Conservation (phyloP, 108 stramenopile species). For the Nitzschia putrida region DNA sequence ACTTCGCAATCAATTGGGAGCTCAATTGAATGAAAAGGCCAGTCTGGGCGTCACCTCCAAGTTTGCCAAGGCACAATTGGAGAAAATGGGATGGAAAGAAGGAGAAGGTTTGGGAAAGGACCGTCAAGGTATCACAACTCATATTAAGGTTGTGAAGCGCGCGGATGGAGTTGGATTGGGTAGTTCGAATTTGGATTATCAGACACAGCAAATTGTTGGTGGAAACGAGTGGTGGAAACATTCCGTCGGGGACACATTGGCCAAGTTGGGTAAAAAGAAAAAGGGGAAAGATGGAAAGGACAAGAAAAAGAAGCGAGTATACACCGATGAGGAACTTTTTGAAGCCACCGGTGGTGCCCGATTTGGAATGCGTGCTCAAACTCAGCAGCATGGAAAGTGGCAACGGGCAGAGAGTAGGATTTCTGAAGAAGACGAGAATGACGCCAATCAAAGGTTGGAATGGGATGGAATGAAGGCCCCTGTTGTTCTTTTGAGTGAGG, state of each 20-base stretch:
- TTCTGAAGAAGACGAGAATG: constrained; percentile 43
- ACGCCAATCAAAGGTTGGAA: constrained; percentile 53
- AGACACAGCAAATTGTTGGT: constrained; percentile 8
- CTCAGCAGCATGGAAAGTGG: constrained; percentile 80
- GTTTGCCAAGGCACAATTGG: constrained; percentile 75
- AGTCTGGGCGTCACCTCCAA: constrained; percentile 43
- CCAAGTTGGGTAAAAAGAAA: constrained; percentile 54
- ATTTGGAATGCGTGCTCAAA: constrained; percentile 85
- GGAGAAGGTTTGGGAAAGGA: constrained; percentile 89
- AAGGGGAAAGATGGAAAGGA: constrained; percentile 38
- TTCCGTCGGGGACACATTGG: constrained; percentile 72
- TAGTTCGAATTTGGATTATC: constrained; percentile 37
- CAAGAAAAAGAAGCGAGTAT: constrained; percentile 36
- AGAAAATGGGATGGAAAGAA: constrained; percentile 91
- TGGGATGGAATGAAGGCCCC: constrained; percentile 78
- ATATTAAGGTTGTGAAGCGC: constrained; percentile 78
- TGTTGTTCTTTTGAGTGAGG: constrained; percentile 29
- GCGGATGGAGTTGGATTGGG: constrained; percentile 69
- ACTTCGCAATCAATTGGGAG: constrained; percentile 54
- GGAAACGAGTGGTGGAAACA: constrained; percentile 87
- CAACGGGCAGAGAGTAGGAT: constrained; percentile 63
- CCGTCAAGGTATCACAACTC: constrained; percentile 74
- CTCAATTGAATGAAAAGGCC: constrained; percentile 61
- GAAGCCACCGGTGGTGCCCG: constrained; percentile 85
- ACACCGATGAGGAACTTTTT: constrained; percentile 89